Conservation (phyloP, 192 early-diverging fungal species). For the Podila clonocystis region DNA sequence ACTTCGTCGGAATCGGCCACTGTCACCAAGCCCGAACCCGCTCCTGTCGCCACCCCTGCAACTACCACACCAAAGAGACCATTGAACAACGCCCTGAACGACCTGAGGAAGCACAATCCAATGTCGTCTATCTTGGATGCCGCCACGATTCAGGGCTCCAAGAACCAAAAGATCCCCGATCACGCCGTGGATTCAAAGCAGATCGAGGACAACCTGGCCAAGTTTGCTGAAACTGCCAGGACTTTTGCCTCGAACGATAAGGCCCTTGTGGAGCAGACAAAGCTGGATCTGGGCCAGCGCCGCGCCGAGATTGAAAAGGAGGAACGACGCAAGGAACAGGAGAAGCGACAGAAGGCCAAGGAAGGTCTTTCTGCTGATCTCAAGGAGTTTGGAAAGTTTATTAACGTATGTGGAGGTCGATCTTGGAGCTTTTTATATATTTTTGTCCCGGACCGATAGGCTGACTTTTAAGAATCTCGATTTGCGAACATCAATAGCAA, state of each 20-base stretch:
- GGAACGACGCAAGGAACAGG: slow-evolving; percentile 50
- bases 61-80: slow-evolving; percentile 4
- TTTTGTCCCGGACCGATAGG: background rate
- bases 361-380: slow-evolving; percentile 79
- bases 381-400: slow-evolving; percentile 79
- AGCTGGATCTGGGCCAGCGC: slow-evolving; percentile 42
- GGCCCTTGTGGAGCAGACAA: slow-evolving; percentile 77
- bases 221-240: slow-evolving; percentile 63
- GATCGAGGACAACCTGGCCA: slow-evolving; percentile 54
- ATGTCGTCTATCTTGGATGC: slow-evolving; percentile 49
- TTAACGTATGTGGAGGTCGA: slow-evolving; percentile 54
- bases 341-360: slow-evolving; percentile 78
- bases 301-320: slow-evolving; percentile 13
- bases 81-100: slow-evolving; percentile 53
- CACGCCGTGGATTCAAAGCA: slow-evolving; percentile 53
- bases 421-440: background rate
- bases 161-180: slow-evolving; percentile 56
- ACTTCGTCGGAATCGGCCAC: background rate
- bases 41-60: background rate
- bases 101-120: slow-evolving; percentile 59
- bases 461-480: background rate
- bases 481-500: slow-evolving; percentile 16
- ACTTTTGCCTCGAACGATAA: slow-evolving; percentile 84
- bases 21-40: background rate
- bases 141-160: slow-evolving; percentile 46